Evolutionary conservation across 2,329 filamentous ascomycete genomes (phyloP), one percentile per base, ranked within the genome.

Genomic region (Scortechinia acanthostroma): DNA sequence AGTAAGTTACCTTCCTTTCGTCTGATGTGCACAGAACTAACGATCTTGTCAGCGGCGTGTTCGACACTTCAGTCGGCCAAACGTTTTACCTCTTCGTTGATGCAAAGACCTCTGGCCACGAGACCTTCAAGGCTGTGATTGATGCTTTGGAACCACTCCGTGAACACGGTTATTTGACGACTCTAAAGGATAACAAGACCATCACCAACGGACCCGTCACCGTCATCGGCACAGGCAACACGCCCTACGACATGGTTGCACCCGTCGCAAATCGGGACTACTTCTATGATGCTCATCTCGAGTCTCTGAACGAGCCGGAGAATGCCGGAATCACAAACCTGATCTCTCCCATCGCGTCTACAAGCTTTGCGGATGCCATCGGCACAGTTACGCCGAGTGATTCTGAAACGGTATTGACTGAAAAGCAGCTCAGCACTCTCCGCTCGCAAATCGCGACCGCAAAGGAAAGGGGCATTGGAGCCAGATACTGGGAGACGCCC

Each of bases 61-160:
- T 71, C 54, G 80, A 84, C 57, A 76, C 76, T 1, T 54, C 55
- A 23, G 55, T 62, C 1, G 64, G 58, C 4, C 77, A 83, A 57
- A 83, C 79, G 0, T 65, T 85, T 4, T 82, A 81, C 61, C 66
- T 84, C 42, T 82, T 80, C 59, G 73, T 84, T 47, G 80, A 84
- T 54, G 53, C 81, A 47, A 84, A 84, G 58, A 83, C 79, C 0
- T 61, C 70, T 25, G 77, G 77, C 4, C 53, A 60, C 1, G 65
- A 64, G 22, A 80, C 80, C 1, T 82, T 74, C 65, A 64, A 76
- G 2, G 67, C 65, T 23, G 77, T 81, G 2, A 62, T 80, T 25
- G 53, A 66, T 20, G 77, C 76, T 0, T 63, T 85, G 1, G 61
- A 75, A 42, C 80, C 78, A 1, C 66, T 84, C 70, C 70, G 49